phyloP scores from a whole-genome alignment of 1,284 basidiomycete genomes.

The Ustilago trichophora region DNA sequence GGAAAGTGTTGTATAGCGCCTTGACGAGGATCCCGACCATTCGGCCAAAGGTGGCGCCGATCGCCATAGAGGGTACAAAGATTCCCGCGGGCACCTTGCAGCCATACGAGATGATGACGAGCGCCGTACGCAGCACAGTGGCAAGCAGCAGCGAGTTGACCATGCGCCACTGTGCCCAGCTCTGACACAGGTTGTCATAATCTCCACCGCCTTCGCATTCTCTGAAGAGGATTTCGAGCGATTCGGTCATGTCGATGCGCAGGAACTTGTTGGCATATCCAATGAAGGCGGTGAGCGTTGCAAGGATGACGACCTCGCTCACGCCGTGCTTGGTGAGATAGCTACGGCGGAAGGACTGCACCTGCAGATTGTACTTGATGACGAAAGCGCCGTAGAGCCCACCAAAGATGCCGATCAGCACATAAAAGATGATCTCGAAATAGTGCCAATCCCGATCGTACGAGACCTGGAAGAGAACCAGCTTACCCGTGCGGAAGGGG shows the following conservation, averaged over 20 bases:
- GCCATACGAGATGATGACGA: constrained; percentile 93
- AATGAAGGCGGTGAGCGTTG: constrained; percentile 86
- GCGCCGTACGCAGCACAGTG: constrained; percentile 82
- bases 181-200: constrained; percentile 93
- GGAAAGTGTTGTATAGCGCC: constrained; percentile 85
- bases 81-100: constrained; percentile 97
- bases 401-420: constrained; percentile 93
- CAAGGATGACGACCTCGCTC: constrained; percentile 86
- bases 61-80: constrained; percentile 94
- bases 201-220: constrained; percentile 96
- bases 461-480: constrained; percentile 96
- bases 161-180: constrained; percentile 91
- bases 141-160: constrained; percentile 90
- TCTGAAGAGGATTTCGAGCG: constrained; percentile 92
- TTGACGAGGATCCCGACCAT: constrained; percentile 86
- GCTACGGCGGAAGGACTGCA: constrained; percentile 90
- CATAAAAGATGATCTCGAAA: constrained; percentile 95
- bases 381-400: constrained; percentile 96
- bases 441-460: constrained; percentile 99
- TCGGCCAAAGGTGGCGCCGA: constrained; percentile 94
- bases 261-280: constrained; percentile 95
- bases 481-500: constrained; percentile 95
- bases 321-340: constrained; percentile 85
- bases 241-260: constrained; percentile 97
- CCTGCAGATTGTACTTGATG: constrained; percentile 95